Conservation (phyloP, 2,329 filamentous ascomycete species). For the Sporothrix protearum region DNA sequence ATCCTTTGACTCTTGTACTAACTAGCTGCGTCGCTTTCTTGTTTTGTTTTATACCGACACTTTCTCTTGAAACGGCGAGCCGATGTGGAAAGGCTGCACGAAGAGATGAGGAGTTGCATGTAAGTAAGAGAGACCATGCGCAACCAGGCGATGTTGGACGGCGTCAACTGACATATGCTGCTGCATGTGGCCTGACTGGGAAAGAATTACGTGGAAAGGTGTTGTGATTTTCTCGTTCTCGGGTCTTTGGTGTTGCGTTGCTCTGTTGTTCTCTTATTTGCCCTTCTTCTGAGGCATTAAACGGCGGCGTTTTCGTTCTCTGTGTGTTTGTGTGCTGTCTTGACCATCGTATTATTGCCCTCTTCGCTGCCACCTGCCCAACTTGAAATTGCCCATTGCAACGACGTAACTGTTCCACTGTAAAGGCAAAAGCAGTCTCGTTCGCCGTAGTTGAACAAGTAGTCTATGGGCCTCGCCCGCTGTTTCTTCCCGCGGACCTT, state of each 20-base stretch:
- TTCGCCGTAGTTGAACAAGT: neutral
- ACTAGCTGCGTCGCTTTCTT: neutral
- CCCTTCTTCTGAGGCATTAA: neutral
- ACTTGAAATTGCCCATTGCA: neutral
- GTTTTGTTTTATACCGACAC: neutral
- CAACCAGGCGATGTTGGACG: neutral
- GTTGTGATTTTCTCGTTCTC: neutral
- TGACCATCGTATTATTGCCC: neutral
- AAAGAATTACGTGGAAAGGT: neutral
- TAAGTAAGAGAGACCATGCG: neutral
- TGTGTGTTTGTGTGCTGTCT: neutral
- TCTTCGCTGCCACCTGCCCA: neutral
- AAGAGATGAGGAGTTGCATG: neutral
- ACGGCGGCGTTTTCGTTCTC: neutral
- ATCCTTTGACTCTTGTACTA: neutral
- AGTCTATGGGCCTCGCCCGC: neutral
- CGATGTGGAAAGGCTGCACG: neutral
- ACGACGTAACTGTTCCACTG: neutral
- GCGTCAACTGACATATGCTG: neutral
- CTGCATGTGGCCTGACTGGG: neutral
- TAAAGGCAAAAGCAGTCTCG: neutral
- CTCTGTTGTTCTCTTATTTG: neutral
- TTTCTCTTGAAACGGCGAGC: neutral
- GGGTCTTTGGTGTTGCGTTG: neutral
- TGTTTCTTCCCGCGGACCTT: neutral